These are phyloP conservation scores for Phialemonium atrogriseum DNA, from an alignment of 2,329 filamentous ascomycete genomes.

Conservation along the genomic window DNA sequence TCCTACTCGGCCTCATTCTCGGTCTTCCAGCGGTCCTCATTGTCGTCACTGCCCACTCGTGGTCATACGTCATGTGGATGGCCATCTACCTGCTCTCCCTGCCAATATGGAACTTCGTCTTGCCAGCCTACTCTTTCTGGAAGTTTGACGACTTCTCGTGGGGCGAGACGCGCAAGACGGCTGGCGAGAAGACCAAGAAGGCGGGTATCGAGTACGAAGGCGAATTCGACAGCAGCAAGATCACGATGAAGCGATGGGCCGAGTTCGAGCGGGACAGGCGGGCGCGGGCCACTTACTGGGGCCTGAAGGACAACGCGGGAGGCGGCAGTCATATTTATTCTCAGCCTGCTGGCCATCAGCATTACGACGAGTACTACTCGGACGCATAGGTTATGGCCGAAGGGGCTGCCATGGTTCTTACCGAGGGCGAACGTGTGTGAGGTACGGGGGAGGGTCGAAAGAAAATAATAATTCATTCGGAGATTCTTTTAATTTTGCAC, in stretches of 20 bases:
- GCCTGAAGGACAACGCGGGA: slow-evolving; percentile 41
- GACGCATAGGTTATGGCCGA: slow-evolving; percentile 31
- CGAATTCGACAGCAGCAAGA: slow-evolving; percentile 97
- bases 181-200: slow-evolving; percentile 82
- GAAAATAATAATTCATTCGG: slow-evolving; percentile 3
- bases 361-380: slow-evolving; percentile 48
- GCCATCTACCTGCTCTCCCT: slow-evolving; percentile 87
- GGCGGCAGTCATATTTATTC: slow-evolving; percentile 26
- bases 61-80: slow-evolving; percentile 95
- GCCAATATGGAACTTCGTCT: slow-evolving; percentile 94
- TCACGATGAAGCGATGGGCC: slow-evolving; percentile 98
- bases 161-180: slow-evolving; percentile 96
- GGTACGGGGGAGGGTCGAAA: no score
- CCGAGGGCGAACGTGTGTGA: no score
- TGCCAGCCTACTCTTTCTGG: slow-evolving; percentile 94
- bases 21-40: slow-evolving; percentile 90
- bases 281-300: slow-evolving; percentile 41
- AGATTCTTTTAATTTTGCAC: no score
- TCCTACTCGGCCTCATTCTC: slow-evolving; percentile 82
- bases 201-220: slow-evolving; percentile 81
- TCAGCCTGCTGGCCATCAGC: slow-evolving; percentile 31
- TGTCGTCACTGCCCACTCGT: slow-evolving; percentile 84
- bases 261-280: slow-evolving; percentile 76
- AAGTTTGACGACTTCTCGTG: slow-evolving; percentile 99
- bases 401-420: slow-evolving; percentile 5